These are phyloP conservation scores for Ganoderma leucocontextum DNA, from an alignment of 1,284 basidiomycete genomes.

Conservation along the genomic window DNA sequence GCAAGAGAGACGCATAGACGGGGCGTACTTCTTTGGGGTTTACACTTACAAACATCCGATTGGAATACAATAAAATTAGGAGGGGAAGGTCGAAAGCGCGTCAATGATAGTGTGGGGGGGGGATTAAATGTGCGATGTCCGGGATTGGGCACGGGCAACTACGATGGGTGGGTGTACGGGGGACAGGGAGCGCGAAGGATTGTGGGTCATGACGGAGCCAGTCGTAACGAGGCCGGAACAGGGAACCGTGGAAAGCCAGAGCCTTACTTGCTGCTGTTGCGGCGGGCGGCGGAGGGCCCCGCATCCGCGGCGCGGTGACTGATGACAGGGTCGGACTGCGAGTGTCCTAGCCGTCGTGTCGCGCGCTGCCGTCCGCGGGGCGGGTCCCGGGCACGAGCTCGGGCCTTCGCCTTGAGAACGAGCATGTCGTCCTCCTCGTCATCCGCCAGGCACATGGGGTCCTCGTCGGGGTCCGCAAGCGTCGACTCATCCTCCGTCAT, in stretches of 20 bases:
- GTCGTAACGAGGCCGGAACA: conserved; percentile 13
- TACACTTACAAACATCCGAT: conserved; percentile 29
- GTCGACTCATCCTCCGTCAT: conserved; percentile 36
- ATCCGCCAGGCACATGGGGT: conserved; percentile 35
- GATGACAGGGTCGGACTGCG: conserved; percentile 45
- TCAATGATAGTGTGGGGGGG: conserved; percentile 18
- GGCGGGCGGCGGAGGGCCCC: conserved; percentile 27
- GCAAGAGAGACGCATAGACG: not conserved
- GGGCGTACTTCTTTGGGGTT: conserved; percentile 21
- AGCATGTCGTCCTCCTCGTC: conserved; percentile 41
- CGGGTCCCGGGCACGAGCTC: conserved; percentile 31
- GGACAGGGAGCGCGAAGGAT: conserved; percentile 5
- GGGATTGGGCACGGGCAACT: conserved; percentile 23
- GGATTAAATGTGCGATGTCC: conserved; percentile 29
- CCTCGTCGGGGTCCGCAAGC: conserved; percentile 35
- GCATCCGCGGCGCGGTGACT: conserved; percentile 33
- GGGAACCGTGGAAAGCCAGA: not conserved
- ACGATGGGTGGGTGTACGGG: conserved; percentile 8
- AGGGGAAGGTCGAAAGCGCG: conserved; percentile 30
- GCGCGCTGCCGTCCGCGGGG: conserved; percentile 42
- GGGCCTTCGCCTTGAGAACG: conserved; percentile 39
- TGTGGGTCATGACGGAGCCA: conserved; percentile 15
- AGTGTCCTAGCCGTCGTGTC: conserved; percentile 41
- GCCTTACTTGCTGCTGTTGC: conserved; percentile 35
- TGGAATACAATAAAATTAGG: conserved; percentile 33